Base-by-base conservation (phyloP, 1,284 basidiomycete genomes). In the Apiotrichum veenhuisii region DNA sequence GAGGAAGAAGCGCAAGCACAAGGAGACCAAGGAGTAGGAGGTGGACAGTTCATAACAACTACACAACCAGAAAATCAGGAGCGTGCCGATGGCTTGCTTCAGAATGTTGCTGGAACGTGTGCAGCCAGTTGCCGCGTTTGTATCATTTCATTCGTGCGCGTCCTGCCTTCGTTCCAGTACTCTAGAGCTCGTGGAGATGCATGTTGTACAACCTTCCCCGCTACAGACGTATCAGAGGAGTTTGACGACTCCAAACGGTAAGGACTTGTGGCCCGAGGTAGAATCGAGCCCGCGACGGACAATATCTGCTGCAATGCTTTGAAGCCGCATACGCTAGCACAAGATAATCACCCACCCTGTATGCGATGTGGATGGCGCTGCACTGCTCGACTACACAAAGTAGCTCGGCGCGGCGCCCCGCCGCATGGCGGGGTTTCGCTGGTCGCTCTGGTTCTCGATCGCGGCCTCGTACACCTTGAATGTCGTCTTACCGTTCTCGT, bases 391-490 rank as follows among this genome's bases (percentile, higher is more conserved):
- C 18, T 45, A 74, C 22, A 62, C 60, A 54, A 62, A 62, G 57
- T 62, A 62, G 45, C 54, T 57, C 36, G 60, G 60, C 15, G 57
- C 57, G 22, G 52, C 70, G 52, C 69, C 58, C 56, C 72, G 65
- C 54, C 76, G 62, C 58, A 72, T 65, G 25, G 74, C 74, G 11
- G 76, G 75, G 49, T 77, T 78, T 46, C 71, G 70, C 56, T 69
- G 63, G 76, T 94, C 91, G 56, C 85, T 79, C 70, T 89, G 86
- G 67, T 94, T 94, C 81, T 94, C 91, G 59, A 81, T 82, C 1
- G 91, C 91, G 2, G 91, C 88, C 43, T 85, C 85, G 66, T 87
- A 94, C 23, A 90, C 88, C 23, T 83, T 88, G 69, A 93, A 93
- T 56, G 78, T 78, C 59, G 83, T 78, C 54, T 80, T 78, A 2